Evolutionary conservation across 148 eudicot species (phyloP).

Genomic region (Agrostemma githago): DNA sequence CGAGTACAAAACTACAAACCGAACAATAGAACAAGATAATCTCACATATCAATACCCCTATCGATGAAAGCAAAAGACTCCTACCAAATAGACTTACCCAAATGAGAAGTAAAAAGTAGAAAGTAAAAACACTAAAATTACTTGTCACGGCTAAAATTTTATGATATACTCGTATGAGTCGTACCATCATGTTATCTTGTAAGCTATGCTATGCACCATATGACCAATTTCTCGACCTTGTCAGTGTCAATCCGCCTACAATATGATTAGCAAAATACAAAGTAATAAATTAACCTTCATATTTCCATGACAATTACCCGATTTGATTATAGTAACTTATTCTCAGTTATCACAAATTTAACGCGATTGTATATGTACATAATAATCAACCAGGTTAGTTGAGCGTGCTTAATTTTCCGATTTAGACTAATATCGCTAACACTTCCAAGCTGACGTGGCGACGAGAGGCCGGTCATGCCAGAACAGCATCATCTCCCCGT

Average conservation of each 20-base stretch:
- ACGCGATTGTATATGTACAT: not conserved
- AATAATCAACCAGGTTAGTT: not conserved
- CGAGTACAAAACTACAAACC: too few species aligned
- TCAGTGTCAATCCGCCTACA: not conserved
- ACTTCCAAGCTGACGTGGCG: slow-evolving; percentile 90
- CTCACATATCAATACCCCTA: too few species aligned
- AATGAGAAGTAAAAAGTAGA: too few species aligned
- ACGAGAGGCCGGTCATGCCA: slow-evolving; percentile 80
- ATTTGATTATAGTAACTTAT: not conserved
- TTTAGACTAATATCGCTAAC: slow-evolving; percentile 18
- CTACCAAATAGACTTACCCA: too few species aligned
- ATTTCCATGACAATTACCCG: not conserved
- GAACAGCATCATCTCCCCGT: slow-evolving; percentile 87
- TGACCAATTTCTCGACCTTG: not conserved
- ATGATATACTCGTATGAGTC: not conserved
- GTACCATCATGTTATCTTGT: not conserved
- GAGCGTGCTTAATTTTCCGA: not conserved
- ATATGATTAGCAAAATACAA: not conserved
- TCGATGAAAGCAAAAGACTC: too few species aligned
- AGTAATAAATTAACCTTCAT: too few species aligned
- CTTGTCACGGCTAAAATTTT: not conserved
- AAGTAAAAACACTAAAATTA: slow-evolving; percentile 4
- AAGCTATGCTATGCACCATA: not conserved
- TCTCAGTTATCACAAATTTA: not conserved
- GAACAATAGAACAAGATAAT: too few species aligned